Evolutionary conservation across 2,329 filamentous ascomycete genomes (phyloP).

Genomic region (Stylonectria norvegica): DNA sequence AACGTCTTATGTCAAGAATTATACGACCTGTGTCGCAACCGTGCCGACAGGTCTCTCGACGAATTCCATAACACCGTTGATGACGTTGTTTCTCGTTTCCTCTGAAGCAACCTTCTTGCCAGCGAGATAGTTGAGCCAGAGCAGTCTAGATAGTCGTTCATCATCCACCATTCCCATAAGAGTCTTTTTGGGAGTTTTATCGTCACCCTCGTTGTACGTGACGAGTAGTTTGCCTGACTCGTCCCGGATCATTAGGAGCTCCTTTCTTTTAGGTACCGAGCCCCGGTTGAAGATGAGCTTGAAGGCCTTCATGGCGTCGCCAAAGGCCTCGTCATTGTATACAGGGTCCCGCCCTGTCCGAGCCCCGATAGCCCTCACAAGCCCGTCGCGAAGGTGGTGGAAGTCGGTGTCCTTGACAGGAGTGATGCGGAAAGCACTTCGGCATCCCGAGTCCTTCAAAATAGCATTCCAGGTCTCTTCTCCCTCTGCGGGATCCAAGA

Average conservation of each 20-base stretch:
- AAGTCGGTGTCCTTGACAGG: constrained; percentile 95
- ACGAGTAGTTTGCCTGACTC: constrained; percentile 62
- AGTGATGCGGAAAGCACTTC: constrained; percentile 77
- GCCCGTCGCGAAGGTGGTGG: constrained; percentile 84
- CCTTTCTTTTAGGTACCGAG: constrained; percentile 74
- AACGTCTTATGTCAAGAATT: too few species aligned
- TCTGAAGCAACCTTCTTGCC: constrained; percentile 87
- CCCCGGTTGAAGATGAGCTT: constrained; percentile 77
- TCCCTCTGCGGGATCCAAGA: constrained; percentile 67
- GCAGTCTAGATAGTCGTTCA: constrained; percentile 72
- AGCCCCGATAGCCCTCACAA: constrained; percentile 78
- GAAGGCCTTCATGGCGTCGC: constrained; percentile 70
- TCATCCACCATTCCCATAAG: constrained; percentile 70
- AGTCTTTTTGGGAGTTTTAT: constrained; percentile 44
- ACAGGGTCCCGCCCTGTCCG: constrained; percentile 57
- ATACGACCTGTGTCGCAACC: constrained; percentile 72
- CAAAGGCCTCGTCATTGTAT: constrained; percentile 72
- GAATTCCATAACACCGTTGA: constrained; percentile 83
- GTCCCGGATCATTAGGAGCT: constrained; percentile 71
- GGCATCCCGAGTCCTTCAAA: constrained; percentile 62
- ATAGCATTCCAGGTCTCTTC: constrained; percentile 73
- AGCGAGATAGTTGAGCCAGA: constrained; percentile 89
- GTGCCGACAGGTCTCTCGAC: constrained; percentile 86
- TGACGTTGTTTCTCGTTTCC: constrained; percentile 72
- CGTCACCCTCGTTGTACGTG: constrained; percentile 62